A percentile compares a stretch with the other conserved stretches of the same genome.
Conservation (phyloP, 2,329 filamentous ascomycete genomes). For the Botrytis cinerea region DNA sequence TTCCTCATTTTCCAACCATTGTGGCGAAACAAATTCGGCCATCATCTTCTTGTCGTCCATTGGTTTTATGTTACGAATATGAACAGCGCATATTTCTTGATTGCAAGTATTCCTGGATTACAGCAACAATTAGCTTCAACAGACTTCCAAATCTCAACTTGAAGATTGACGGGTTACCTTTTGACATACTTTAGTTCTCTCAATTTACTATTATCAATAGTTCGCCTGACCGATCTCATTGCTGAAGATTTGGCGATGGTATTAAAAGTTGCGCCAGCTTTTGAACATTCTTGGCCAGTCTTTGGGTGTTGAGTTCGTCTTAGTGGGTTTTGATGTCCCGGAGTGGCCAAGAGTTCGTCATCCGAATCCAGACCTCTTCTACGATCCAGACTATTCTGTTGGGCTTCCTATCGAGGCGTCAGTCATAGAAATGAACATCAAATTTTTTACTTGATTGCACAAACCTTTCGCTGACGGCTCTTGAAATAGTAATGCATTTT, state of each 20-base stretch:
- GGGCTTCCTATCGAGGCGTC: background rate
- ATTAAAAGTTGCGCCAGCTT: background rate
- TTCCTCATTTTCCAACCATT: background rate
- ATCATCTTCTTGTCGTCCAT: background rate
- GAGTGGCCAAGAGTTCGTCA: background rate
- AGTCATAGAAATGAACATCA: background rate
- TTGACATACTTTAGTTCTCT: background rate
- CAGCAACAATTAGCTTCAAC: background rate
- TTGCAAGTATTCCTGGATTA: background rate
- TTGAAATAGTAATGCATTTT: background rate
- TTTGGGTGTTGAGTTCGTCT: background rate
- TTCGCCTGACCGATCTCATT: background rate
- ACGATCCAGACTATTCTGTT: background rate
- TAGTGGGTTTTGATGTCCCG: background rate
- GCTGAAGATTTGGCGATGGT: too few relatives aligned
- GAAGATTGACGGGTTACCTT: background rate
- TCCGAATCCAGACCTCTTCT: background rate
- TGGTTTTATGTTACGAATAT: background rate
- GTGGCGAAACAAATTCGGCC: background rate
- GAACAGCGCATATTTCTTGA: background rate
- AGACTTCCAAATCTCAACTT: background rate
- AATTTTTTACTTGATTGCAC: background rate
- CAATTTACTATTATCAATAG: background rate
- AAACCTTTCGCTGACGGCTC: background rate
- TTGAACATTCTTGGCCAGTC: background rate